A percentile compares a stretch with the other conserved stretches of the same genome.
Conservation (phyloP, 2,329 filamentous ascomycete genomes). For the Penicillium carneum region DNA sequence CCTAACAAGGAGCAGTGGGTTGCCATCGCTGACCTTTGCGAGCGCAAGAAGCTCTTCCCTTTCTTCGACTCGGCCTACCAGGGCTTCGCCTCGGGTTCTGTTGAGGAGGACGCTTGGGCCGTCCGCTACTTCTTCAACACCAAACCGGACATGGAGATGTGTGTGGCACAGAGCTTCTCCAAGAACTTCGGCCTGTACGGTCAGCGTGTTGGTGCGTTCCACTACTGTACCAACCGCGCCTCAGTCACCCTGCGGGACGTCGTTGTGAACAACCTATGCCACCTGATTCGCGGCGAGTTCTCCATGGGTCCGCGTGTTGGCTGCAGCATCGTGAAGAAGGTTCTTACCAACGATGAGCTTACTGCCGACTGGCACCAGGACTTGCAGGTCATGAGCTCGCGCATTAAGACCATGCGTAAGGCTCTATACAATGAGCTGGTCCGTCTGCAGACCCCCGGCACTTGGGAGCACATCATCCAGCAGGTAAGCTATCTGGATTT, state of each 20-base stretch:
- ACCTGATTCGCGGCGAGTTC: constrained; percentile 51
- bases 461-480: constrained; percentile 97
- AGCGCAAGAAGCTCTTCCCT: constrained; percentile 84
- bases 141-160: constrained; percentile 70
- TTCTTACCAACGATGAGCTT: constrained; percentile 78
- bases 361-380: constrained; percentile 91
- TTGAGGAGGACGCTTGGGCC: constrained; percentile 83
- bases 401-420: constrained; percentile 89
- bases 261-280: constrained; percentile 50
- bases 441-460: constrained; percentile 81
- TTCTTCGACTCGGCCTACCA: constrained; percentile 99
- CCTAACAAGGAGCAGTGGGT: constrained; percentile 92
- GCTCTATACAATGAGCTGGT: constrained; percentile 81
- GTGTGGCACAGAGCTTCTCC: constrained; percentile 66
- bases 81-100: constrained; percentile 90
- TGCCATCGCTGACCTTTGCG: constrained; percentile 79
- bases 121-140: constrained; percentile 90
- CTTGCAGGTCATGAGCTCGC: constrained; percentile 86
- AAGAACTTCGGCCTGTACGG: constrained; percentile 84
- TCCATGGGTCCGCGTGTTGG: constrained; percentile 77
- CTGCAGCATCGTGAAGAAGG: constrained; percentile 79
- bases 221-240: constrained; percentile 58
- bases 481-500: constrained; percentile 66
- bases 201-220: constrained; percentile 92
- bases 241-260: constrained; percentile 40